Percentiles rank a stretch among this genome's conserved stretches.
Conservation (phyloP, 371 early-diverging fungal species). For the Mortierella sp. region DNA sequence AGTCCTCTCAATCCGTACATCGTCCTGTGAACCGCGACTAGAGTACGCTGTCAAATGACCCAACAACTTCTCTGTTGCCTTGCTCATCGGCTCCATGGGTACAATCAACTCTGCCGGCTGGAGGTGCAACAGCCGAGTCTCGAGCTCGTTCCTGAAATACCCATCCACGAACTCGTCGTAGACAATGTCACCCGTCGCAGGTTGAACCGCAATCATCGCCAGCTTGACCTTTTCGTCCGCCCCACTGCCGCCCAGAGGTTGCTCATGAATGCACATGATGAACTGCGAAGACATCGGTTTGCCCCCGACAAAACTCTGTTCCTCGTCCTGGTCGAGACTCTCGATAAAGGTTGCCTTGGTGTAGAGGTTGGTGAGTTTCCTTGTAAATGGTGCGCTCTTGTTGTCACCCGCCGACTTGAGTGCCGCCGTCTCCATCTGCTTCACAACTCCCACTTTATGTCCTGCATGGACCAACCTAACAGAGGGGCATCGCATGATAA, state of each 20-base stretch:
- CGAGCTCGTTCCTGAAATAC: conserved; percentile 77
- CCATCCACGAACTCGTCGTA: conserved; percentile 84
- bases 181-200: conserved; percentile 80
- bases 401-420: conserved; percentile 85
- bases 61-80: conserved; percentile 69
- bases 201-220: conserved; percentile 75
- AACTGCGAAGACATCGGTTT: conserved; percentile 56
- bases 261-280: conserved; percentile 72
- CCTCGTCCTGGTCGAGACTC: conserved; percentile 66
- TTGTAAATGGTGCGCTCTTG: conserved; percentile 78
- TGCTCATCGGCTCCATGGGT: conserved; percentile 63
- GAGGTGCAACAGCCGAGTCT: conserved; percentile 83
- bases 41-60: conserved; percentile 56
- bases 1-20: conserved; percentile 73
- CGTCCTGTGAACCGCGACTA: conserved; percentile 53
- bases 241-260: conserved; percentile 64
- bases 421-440: conserved; percentile 91
- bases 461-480: conserved; percentile 83
- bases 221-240: conserved; percentile 63
- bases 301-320: conserved; percentile 31
- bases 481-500: not conserved
- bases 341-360: conserved; percentile 88
- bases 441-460: conserved; percentile 87
- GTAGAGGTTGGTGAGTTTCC: conserved; percentile 80
- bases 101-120: conserved; percentile 84